Conservation (phyloP, 345 rosid species). For the Eucalyptus polybractea region DNA sequence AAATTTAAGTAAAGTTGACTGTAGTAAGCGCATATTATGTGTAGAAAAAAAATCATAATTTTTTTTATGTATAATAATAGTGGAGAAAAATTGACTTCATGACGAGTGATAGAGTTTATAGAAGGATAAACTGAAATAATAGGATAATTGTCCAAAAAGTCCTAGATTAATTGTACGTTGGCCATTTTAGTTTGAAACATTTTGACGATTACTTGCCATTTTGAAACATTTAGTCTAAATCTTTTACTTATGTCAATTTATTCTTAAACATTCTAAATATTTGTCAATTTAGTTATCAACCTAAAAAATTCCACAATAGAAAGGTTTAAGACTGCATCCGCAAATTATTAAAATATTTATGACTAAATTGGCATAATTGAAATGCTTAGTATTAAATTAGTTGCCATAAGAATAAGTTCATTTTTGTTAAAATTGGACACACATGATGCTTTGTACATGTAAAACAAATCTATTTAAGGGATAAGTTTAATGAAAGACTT, state of each 20-base stretch:
- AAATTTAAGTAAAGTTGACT: not conserved
- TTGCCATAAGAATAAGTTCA: not conserved
- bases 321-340: rapidly evolving
- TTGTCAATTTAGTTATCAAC: not conserved
- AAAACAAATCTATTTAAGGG: not conserved
- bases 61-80: not conserved
- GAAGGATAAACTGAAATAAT: too few relatives aligned
- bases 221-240: not conserved
- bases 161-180: not conserved
- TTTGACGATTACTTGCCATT: not conserved
- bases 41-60: not conserved
- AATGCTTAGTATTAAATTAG: too few relatives aligned
- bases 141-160: not conserved
- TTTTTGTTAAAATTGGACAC: not conserved
- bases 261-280: too few relatives aligned
- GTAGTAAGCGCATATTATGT: too few relatives aligned
- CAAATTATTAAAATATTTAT: not conserved
- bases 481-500: not conserved
- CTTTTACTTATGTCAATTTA: not conserved
- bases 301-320: not conserved
- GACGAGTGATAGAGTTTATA: not conserved
- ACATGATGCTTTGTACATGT: not conserved
- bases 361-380: too few relatives aligned
- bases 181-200: not conserved
- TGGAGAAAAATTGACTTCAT: not conserved